A percentile compares a stretch with the other conserved stretches of the same genome.
These are phyloP conservation scores for Lachancea cidri DNA, from an alignment of 805 yeast genomes.

Conservation along the genomic window DNA sequence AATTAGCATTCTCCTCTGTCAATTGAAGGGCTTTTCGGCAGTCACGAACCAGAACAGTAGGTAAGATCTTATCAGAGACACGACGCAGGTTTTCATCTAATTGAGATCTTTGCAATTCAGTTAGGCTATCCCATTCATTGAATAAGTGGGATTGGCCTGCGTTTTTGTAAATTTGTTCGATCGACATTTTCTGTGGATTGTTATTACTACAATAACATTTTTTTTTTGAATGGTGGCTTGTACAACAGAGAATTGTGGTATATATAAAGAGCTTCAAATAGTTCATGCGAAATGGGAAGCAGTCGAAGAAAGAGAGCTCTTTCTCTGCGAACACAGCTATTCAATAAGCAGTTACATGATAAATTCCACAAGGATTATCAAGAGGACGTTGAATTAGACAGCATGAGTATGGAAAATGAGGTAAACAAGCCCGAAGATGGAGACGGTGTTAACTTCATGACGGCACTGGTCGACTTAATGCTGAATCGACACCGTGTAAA, in stretches of 20 bases:
- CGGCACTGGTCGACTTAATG: conserved; percentile 24
- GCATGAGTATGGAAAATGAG: background rate
- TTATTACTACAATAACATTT: too few species aligned
- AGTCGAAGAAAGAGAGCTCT: conserved; percentile 24
- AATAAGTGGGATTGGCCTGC: conserved; percentile 55
- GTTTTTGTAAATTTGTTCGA: conserved; percentile 32
- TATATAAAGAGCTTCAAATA: background rate
- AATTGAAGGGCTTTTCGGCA: conserved; percentile 40
- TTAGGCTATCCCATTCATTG: conserved; percentile 40
- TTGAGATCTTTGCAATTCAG: conserved; percentile 31
- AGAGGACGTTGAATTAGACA: conserved; percentile 13
- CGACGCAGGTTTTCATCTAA: conserved; percentile 33
- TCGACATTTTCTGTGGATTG: conserved; percentile 3
- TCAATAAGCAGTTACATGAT: conserved; percentile 30
- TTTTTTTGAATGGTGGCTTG: background rate
- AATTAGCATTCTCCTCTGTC: conserved; percentile 24
- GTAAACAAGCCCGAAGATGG: background rate
- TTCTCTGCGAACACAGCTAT: conserved; percentile 32
- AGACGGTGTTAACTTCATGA: conserved; percentile 4
- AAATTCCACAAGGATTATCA: conserved; percentile 15
- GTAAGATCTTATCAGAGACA: conserved; percentile 16
- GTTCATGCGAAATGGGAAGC: conserved; percentile 2
- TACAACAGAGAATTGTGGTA: too few species aligned
- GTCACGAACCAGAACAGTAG: conserved; percentile 34
- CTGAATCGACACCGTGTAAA: conserved; percentile 44